Evolutionary conservation across 1,139 yeast species (phyloP), one percentile per base, ranked within the genome.

Genomic region (Saccharomyces hybrid): DNA sequence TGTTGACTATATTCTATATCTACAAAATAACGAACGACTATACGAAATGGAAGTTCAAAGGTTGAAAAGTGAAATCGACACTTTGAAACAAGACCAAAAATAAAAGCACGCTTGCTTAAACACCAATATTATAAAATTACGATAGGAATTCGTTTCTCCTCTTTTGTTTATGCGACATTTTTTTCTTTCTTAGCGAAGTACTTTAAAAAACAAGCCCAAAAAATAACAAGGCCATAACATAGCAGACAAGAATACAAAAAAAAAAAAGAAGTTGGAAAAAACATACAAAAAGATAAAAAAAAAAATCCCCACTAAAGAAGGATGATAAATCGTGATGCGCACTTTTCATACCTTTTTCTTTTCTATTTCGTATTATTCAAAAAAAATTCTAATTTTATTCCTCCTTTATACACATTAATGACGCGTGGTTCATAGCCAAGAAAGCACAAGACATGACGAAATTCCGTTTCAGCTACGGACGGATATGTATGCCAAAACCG

Each of bases 1-100:
- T 4, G 83, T 82, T 4, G 81, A 80, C 50, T 84, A 84, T 61
- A 76, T 84, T 51, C 64, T 77, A 46, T 73, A 73, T 58, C 63
- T 82, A 56, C 81, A 79, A 59, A 74, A 73, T 46, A 77, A 77
- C 57, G 78, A 79, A 60, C 66, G 68, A 41, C 51, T 67, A 26
- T 65, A 63, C 55, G 66, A 65, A 53, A 52, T 65, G 61, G 71
- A 68, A 55, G 66, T 67, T 11, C 64, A 62, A 52, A 65, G 65
- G 52, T 64, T 76, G 58, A 63, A 63, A 52, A 58, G 64, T n/a
- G 72, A 74, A 59, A 55, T 70, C 52, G 64, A 57, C 51, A 58
- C 56, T 51, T 60, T 66, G 57, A 65, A 41, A 27, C 46, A 46
- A 44, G 44, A 50, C 29, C 34, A 51, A 49, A 52, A 51, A 32